Base-by-base conservation (phyloP, 306 rosid genomes). In the Ormosia semicastrata region DNA sequence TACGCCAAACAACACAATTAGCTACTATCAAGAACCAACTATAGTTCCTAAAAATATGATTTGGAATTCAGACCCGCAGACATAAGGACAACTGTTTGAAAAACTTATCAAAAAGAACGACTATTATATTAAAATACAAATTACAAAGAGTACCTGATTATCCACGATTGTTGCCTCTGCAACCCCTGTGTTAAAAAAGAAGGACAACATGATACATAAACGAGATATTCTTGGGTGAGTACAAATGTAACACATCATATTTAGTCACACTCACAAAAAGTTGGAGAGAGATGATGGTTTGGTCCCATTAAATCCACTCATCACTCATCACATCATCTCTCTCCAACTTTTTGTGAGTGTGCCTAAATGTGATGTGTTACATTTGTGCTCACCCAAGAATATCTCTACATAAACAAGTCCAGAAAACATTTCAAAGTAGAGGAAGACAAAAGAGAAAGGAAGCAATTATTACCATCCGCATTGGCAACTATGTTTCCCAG, bases 401-500 rank as follows among this genome's bases (percentile, higher is more conserved):
- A n/a, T n/a, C n/a, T n/a, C n/a, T 14, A 34, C 46, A 75, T 83
- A 49, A 82, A 29, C 8, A 65, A 18, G 9, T 62, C 56, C 66
- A 29, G 17, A 49, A 69, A 60, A 63, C 36, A 76, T 66, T 68
- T 41, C 54, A 7, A 47, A 17, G 12, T 24, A 46, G n/a, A 54
- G 32, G 18, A 9, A 59, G 24, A 15, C 15, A 47, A 15, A 14
- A 6, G 66, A 17, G 68, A 76, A 67, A 56, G 67, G 60, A 66
- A 73, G 73, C 29, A 43, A 4, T 83, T 59, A 36, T 62, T 86
- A 92, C 98, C 95, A 56, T 89, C 85, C 0, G 93, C 92, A 83
- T 89, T 87, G 71, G 97, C 98, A 86, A 88, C 58, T 86, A 94
- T 92, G 98, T 94, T 94, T 94, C 98, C 98, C 97, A 92, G 98